These are phyloP conservation scores for Aphanomyces stellatus DNA, from an alignment of 352 stramenopile species.

Conservation along the genomic window DNA sequence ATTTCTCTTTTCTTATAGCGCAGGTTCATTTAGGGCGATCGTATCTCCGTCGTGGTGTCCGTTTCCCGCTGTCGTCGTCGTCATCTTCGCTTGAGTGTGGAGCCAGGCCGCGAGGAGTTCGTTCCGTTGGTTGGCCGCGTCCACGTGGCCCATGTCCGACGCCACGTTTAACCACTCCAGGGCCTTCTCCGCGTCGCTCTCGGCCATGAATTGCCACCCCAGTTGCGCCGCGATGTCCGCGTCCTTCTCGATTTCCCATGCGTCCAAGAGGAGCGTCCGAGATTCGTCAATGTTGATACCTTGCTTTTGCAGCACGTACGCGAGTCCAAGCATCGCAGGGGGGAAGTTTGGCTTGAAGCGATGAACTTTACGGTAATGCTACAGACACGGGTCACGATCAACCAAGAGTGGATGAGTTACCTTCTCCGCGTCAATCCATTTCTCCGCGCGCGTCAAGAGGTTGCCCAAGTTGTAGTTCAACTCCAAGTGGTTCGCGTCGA, in stretches of 20 bases:
- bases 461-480: slow-evolving; percentile 20
- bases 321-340: slow-evolving; percentile 11
- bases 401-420: neutral
- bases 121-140: neutral
- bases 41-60: slow-evolving; percentile 11
- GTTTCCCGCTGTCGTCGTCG: neutral
- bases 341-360: slow-evolving; percentile 4
- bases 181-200: neutral
- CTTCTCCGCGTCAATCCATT: slow-evolving; percentile 5
- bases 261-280: slow-evolving; percentile 9
- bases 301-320: slow-evolving; percentile 13
- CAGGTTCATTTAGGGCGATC: neutral
- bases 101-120: slow-evolving; percentile 6
- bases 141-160: slow-evolving; percentile 3
- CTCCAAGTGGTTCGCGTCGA: slow-evolving; percentile 9
- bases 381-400: neutral
- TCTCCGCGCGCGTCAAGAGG: neutral
- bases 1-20: neutral
- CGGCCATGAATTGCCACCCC: slow-evolving; percentile 13
- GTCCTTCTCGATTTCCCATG: slow-evolving; percentile 14
- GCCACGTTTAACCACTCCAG: slow-evolving; percentile 18
- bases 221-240: slow-evolving; percentile 14
- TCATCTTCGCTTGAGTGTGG: slow-evolving; percentile 7
- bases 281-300: slow-evolving; percentile 5
- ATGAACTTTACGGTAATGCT: slow-evolving; percentile 17